Evolutionary conservation across 176 grass and related monocot genomes (phyloP), one percentile per base, ranked within the genome.

Genomic region (Phoenix dactylifera): DNA sequence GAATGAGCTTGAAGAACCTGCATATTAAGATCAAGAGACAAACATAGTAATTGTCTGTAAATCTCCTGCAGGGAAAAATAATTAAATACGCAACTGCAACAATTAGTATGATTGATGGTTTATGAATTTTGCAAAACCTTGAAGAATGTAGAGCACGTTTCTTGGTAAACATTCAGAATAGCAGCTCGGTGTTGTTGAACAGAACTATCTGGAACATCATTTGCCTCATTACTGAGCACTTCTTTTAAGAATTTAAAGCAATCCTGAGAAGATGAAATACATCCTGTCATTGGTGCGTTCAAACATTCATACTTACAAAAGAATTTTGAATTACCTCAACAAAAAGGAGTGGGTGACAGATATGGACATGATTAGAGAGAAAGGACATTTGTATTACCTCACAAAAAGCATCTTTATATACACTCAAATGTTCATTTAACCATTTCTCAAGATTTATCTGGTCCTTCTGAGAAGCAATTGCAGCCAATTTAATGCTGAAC

Each of bases 371-470:
- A 62, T 15, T 6, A 48, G 29, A 15, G 14, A 23, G 5, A 51
- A 60, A 71, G 6, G 18, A 18, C 50, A 79, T 51, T 28, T 30
- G 59, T 49, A 64, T 76, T 95, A 95, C 91, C 91, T 90, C 80
- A 55, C 80, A 72, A 76, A 96, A 90, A 62, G 59, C 57, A 54
- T 75, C 72, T 77, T 80, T 85, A 29, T 87, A 67, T 73, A 53
- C 29, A 63, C 22, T 71, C 62, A 90, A 77, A 55, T 87, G 87
- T 79, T 90, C 92, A 39, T 24, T 72, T 50, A 90, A 74, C 92
- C 92, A 96, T 59, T 90, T 96, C 78, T 96, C 92, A 74, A 90
- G 83, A 85, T 77, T 82, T 52, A 66, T 82, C 23, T 70, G 81
- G 51, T 87, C 87, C 69, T 96, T 85, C 50, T 29, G 57, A 62